Percentiles rank a stretch among this genome's conserved stretches.
Evolutionary conservation across 2,329 filamentous ascomycete species (phyloP).

Genomic region (Botrytis paeoniae): DNA sequence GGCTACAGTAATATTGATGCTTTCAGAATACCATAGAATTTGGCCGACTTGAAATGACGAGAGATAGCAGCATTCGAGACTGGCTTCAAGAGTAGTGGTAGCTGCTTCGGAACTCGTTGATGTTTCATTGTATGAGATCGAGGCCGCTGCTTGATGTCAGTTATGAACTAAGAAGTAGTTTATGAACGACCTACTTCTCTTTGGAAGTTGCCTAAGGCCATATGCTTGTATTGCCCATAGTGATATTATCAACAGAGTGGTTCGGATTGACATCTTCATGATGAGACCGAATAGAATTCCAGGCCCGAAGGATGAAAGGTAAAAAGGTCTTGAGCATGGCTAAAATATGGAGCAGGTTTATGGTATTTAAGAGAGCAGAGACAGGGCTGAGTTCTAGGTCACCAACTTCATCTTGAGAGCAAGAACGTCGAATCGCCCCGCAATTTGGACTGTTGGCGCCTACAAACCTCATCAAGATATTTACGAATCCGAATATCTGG

Average conservation of each 20-base stretch:
- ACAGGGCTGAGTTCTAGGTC: background rate
- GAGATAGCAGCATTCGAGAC: slow-evolving; percentile 20
- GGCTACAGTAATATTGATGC: slow-evolving; percentile 21
- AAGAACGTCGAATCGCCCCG: background rate
- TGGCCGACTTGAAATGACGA: slow-evolving; percentile 21
- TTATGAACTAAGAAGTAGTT: background rate
- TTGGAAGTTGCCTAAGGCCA: background rate
- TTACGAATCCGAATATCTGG: background rate
- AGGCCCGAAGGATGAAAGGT: background rate
- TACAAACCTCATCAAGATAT: too few relatives aligned
- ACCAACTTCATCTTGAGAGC: background rate
- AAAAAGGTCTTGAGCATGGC: slow-evolving; percentile 3
- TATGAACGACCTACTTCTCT: background rate
- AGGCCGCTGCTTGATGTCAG: slow-evolving; percentile 1
- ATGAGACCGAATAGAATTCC: background rate
- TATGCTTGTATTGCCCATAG: slow-evolving; percentile 6
- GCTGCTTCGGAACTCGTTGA: background rate
- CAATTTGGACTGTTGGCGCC: slow-evolving; percentile 2
- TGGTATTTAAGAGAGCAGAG: background rate
- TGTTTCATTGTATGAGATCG: slow-evolving; percentile 8
- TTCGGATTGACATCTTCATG: background rate
- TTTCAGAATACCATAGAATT: slow-evolving; percentile 22
- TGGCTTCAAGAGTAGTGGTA: slow-evolving; percentile 4
- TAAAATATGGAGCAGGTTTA: slow-evolving; percentile 11
- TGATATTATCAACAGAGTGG: background rate